phyloP scores from a whole-genome alignment of 495 filamentous ascomycete species.

The Oleoguttula mirabilis region DNA sequence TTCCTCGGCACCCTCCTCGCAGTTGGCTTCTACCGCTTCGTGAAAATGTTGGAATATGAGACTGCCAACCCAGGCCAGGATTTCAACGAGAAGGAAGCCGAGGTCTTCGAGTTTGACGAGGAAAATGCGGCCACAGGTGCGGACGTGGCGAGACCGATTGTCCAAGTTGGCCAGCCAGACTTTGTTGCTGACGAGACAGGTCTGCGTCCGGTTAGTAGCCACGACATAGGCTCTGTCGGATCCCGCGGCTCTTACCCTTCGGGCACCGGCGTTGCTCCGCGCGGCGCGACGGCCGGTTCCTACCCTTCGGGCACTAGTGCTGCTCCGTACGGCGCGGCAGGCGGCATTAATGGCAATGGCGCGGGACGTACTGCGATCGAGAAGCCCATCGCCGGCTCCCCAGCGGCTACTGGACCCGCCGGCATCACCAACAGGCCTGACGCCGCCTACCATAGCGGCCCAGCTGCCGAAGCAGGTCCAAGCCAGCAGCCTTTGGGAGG shows the following conservation, averaged over 20 bases:
- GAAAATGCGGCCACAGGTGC: constrained; percentile 21
- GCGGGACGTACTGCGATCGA: not conserved
- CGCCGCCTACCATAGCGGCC: constrained; percentile 6
- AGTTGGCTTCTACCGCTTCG: constrained; percentile 30
- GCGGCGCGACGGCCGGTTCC: too few relatives aligned
- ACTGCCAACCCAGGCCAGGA: constrained; percentile 70
- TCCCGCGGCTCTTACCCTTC: too few relatives aligned
- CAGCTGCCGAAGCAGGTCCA: constrained; percentile 5
- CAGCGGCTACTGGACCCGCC: too few relatives aligned
- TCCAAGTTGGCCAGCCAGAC: not conserved
- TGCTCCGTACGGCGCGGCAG: too few relatives aligned
- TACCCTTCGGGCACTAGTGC: too few relatives aligned
- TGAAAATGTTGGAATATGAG: constrained; percentile 56
- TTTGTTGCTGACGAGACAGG: not conserved
- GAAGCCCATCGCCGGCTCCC: too few relatives aligned
- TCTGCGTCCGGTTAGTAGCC: not conserved
- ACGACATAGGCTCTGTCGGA: too few relatives aligned
- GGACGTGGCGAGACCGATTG: constrained; percentile 16
- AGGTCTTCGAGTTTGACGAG: constrained; percentile 24
- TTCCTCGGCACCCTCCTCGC: constrained; percentile 28
- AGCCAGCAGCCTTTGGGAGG: not conserved
- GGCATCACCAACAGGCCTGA: too few relatives aligned
- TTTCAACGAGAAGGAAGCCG: constrained; percentile 21
- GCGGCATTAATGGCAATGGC: not conserved
- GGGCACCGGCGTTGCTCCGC: too few relatives aligned